Evolutionary conservation across 2,329 filamentous ascomycete genomes (phyloP).

Genomic region (Cytospora mali): DNA sequence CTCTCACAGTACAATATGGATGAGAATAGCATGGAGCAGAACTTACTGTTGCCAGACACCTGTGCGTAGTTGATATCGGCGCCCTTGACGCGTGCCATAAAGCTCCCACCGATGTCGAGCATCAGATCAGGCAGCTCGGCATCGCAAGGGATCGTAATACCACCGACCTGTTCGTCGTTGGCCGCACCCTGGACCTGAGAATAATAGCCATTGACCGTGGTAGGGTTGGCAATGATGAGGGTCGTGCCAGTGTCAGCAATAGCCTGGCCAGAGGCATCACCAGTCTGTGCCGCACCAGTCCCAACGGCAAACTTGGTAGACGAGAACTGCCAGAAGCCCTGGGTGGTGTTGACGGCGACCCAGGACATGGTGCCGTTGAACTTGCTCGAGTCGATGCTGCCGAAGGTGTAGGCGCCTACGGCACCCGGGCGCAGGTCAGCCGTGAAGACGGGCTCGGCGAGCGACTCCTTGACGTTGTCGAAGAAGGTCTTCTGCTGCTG

Average conservation of each 20-base stretch:
- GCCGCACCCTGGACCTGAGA: constrained; percentile 47
- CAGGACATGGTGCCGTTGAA: constrained; percentile 66
- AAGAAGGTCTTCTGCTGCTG: constrained; percentile 71
- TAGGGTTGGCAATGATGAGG: constrained; percentile 60
- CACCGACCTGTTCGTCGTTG: constrained; percentile 44
- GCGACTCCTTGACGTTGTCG: constrained; percentile 64
- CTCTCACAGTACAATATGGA: neutral
- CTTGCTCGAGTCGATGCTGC: constrained; percentile 65
- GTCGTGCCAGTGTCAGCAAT: constrained; percentile 65
- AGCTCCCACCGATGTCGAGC: constrained; percentile 58
- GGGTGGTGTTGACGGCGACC: constrained; percentile 60
- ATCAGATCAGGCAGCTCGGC: constrained; percentile 50
- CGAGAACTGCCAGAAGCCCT: constrained; percentile 71
- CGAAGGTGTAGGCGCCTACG: constrained; percentile 73
- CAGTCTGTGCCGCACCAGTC: constrained; percentile 40
- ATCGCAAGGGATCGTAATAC: constrained; percentile 52
- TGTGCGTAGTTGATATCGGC: constrained; percentile 56
- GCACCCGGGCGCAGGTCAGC: constrained; percentile 64
- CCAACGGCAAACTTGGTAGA: constrained; percentile 60
- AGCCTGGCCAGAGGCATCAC: constrained; percentile 45
- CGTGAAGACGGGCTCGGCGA: constrained; percentile 70
- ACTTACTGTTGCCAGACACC: constrained; percentile 55
- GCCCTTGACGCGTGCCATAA: constrained; percentile 60
- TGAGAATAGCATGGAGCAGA: neutral
- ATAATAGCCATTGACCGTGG: constrained; percentile 55